Conservation (phyloP, 73 alveolate species). For the Symbiodinium natans region DNA sequence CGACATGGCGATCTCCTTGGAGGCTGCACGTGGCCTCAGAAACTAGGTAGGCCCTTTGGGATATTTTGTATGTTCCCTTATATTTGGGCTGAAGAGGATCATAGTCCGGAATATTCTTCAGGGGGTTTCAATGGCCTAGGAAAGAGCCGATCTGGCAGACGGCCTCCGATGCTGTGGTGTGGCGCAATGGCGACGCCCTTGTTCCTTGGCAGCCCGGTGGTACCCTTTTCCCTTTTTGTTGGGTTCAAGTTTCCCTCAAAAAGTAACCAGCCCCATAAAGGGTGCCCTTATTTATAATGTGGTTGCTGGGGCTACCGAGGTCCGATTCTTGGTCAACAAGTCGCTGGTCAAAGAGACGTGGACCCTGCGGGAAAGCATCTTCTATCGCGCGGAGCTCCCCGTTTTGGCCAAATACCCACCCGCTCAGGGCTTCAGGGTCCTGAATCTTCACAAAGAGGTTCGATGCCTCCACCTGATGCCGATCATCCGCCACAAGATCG, state of each 20-base stretch:
- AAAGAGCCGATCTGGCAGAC: conserved; percentile 28
- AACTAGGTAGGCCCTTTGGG: too few relatives aligned
- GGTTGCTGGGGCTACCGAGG: too few relatives aligned
- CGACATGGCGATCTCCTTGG: background rate
- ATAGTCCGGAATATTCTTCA: too few relatives aligned
- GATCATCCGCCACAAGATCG: background rate
- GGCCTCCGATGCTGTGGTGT: conserved; percentile 27
- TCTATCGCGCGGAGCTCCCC: conserved; percentile 11
- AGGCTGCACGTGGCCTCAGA: background rate
- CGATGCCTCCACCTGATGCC: conserved; percentile 18
- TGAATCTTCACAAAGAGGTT: background rate
- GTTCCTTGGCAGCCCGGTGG: too few relatives aligned
- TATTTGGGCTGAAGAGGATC: too few relatives aligned
- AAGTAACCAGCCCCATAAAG: too few relatives aligned
- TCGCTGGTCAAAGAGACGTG: background rate
- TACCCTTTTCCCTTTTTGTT: too few relatives aligned
- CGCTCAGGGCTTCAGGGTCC: background rate
- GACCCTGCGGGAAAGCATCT: background rate
- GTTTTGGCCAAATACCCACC: conserved; percentile 22
- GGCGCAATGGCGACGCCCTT: background rate
- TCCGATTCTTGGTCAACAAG: conserved; percentile 1
- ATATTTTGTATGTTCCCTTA: too few relatives aligned
- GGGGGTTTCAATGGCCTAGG: background rate
- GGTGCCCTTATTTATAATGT: too few relatives aligned
- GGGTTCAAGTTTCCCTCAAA: too few relatives aligned